These are phyloP conservation scores for Boletus vinaceobasis DNA, from an alignment of 768 basidiomycete genomes.

Conservation along the genomic window DNA sequence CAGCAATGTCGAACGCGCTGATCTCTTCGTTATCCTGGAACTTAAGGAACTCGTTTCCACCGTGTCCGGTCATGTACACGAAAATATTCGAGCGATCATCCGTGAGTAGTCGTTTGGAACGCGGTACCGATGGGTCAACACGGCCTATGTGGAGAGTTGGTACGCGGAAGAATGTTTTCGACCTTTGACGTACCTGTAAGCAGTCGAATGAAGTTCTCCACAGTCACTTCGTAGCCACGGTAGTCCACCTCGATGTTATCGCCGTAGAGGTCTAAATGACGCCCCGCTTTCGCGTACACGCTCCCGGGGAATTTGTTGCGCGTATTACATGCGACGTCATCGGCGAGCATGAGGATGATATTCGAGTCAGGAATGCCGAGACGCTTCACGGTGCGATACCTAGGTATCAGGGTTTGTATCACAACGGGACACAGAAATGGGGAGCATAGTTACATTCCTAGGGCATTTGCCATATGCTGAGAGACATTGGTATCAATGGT, in stretches of 20 bases:
- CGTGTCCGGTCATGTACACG: conserved; percentile 98
- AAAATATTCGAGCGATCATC: conserved; percentile 93
- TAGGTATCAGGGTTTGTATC: conserved; percentile 28
- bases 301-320: conserved; percentile 90
- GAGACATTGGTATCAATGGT: background rate
- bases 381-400: conserved; percentile 98
- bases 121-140: conserved; percentile 77
- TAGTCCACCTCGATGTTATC: conserved; percentile 98
- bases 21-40: conserved; percentile 99
- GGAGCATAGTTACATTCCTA: conserved; percentile 76
- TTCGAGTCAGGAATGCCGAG: conserved; percentile 98
- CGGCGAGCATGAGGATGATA: conserved; percentile 98
- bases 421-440: background rate
- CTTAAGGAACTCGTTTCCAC: conserved; percentile 97
- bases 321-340: conserved; percentile 91
- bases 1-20: conserved; percentile 94
- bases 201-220: conserved; percentile 91
- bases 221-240: conserved; percentile 95
- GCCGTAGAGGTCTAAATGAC: conserved; percentile 86
- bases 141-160: conserved; percentile 54
- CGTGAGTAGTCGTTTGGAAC: conserved; percentile 87
- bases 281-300: conserved; percentile 86
- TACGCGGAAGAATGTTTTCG: background rate
- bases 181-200: conserved; percentile 66
- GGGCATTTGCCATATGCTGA: conserved; percentile 98